phyloP scores from a whole-genome alignment of 1,139 yeast species.

The Scheffersomyces insectosa region DNA sequence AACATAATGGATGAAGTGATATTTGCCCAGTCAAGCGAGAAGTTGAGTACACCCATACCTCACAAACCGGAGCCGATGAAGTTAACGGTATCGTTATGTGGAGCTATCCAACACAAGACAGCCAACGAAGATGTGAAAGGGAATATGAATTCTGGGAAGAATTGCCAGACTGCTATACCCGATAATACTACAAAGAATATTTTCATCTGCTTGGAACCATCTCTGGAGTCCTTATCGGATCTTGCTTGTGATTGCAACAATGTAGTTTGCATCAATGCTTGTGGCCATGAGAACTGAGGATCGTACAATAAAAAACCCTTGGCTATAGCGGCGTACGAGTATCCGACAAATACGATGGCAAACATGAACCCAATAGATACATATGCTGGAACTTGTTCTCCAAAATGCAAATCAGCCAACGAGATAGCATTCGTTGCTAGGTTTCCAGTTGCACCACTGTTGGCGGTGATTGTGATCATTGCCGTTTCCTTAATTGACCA shows the following conservation, averaged over 20 bases:
- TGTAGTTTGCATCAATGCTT: conserved; percentile 49
- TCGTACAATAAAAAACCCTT: conserved; percentile 41
- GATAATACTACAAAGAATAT: conserved; percentile 30
- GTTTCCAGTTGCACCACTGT: conserved; percentile 49
- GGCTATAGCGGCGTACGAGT: conserved; percentile 48
- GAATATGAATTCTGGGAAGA: conserved; percentile 43
- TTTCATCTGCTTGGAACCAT: conserved; percentile 31
- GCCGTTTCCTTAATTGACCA: conserved; percentile 50
- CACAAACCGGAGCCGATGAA: conserved; percentile 49
- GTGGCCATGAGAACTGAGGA: conserved; percentile 47
- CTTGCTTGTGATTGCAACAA: conserved; percentile 36
- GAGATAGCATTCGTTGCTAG: conserved; percentile 44
- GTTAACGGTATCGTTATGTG: conserved; percentile 33
- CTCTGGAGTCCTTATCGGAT: conserved; percentile 17
- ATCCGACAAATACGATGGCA: conserved; percentile 49
- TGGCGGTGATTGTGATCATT: conserved; percentile 45
- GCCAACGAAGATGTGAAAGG: conserved; percentile 46
- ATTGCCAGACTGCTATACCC: conserved; percentile 40
- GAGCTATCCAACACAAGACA: conserved; percentile 45
- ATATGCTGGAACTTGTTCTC: conserved; percentile 27
- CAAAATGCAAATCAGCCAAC: conserved; percentile 41
- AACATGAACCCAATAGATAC: conserved; percentile 43
- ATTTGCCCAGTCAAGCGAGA: conserved; percentile 48
- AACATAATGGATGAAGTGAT: conserved; percentile 45
- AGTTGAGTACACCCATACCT: conserved; percentile 44